These are phyloP conservation scores for Aspergillus saccharolyticus DNA, from an alignment of 495 filamentous ascomycete genomes.

Conservation along the genomic window DNA sequence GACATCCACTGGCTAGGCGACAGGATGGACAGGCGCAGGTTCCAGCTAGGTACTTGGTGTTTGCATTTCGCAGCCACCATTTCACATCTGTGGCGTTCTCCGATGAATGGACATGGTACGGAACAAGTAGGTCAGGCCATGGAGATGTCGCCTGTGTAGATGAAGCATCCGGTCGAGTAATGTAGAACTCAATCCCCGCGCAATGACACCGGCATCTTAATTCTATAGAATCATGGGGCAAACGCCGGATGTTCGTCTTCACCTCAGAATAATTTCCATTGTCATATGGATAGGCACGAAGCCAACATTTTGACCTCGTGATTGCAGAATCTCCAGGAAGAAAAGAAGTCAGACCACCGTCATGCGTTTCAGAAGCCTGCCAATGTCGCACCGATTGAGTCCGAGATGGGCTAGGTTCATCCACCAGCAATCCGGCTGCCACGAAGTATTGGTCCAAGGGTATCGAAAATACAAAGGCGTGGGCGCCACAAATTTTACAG, in stretches of 20 bases:
- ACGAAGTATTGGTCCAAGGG: constrained; percentile 38
- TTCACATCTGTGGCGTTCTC: constrained; percentile 40
- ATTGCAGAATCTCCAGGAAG: constrained; percentile 25
- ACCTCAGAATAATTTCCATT: constrained; percentile 12
- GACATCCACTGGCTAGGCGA: constrained; percentile 57
- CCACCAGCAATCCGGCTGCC: constrained; percentile 36
- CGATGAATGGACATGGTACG: constrained; percentile 35
- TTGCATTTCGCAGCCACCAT: constrained; percentile 47
- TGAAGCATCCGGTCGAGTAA: constrained; percentile 35
- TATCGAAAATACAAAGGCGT: constrained; percentile 45
- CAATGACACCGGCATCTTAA: constrained; percentile 40
- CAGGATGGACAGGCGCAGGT: constrained; percentile 63
- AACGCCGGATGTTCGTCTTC: neutral
- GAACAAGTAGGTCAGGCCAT: constrained; percentile 51
- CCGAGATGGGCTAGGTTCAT: constrained; percentile 23
- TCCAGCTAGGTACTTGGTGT: constrained; percentile 56
- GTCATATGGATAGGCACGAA: constrained; percentile 14
- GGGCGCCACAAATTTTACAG: constrained; percentile 64
- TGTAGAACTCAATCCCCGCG: constrained; percentile 41
- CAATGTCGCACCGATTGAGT: constrained; percentile 44
- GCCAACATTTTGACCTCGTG: constrained; percentile 15
- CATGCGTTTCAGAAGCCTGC: constrained; percentile 44
- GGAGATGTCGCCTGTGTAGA: constrained; percentile 41
- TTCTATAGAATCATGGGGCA: constrained; percentile 5
- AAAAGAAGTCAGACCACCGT: constrained; percentile 55